Conservation (phyloP, 768 basidiomycete genomes). For the Termitomyces sp. region DNA sequence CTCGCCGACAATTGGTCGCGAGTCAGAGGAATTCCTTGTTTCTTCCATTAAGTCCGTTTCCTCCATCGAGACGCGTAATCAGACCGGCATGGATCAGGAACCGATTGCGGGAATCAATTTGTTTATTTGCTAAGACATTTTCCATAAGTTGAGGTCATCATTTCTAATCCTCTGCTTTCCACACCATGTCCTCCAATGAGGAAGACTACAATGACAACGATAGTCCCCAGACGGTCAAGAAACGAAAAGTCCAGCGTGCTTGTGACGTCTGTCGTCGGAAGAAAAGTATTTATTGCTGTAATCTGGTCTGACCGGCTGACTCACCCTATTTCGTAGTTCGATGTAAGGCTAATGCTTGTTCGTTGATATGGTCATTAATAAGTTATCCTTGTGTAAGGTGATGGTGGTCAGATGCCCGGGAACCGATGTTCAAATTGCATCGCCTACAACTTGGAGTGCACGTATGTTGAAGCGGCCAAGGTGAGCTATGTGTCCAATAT, state of each 20-base stretch:
- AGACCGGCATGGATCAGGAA: slow-evolving; percentile 11
- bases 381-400: slow-evolving; percentile 32
- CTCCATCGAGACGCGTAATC: slow-evolving; percentile 8
- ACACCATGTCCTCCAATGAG: slow-evolving; percentile 57
- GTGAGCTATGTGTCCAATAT: slow-evolving; percentile 25
- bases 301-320: neutral
- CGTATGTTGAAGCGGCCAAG: slow-evolving; percentile 66
- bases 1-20: neutral
- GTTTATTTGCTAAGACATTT: slow-evolving; percentile 3
- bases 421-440: slow-evolving; percentile 66
- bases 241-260: slow-evolving; percentile 68
- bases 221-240: slow-evolving; percentile 43
- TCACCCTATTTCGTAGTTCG: slow-evolving; percentile 39
- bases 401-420: slow-evolving; percentile 65
- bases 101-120: slow-evolving; percentile 1
- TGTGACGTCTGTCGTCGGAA: slow-evolving; percentile 82
- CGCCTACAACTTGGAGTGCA: slow-evolving; percentile 58
- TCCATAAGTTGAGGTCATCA: slow-evolving; percentile 9
- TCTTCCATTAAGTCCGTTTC: neutral
- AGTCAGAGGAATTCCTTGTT: neutral
- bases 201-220: slow-evolving; percentile 53
- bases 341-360: slow-evolving; percentile 37
- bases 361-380: neutral
- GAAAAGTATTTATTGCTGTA: slow-evolving; percentile 50
- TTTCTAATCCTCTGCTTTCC: neutral